Base-by-base conservation (phyloP, 164 flowering plant genomes). In the Paratinospora sagittata region DNA sequence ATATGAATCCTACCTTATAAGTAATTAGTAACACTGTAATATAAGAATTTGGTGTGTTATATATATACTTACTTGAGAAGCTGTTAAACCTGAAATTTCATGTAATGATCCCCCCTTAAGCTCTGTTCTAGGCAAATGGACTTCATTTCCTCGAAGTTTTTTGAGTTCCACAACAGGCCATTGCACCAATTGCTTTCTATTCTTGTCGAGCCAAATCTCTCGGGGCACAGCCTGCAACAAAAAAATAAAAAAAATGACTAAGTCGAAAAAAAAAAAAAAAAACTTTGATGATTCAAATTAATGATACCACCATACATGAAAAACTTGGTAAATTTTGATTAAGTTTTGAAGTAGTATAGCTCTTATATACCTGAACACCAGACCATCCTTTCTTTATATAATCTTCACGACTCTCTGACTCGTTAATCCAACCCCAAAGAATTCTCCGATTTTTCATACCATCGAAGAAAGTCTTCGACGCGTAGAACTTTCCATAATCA, bases 401-500 rank as follows among this genome's bases (percentile, higher is more conserved):
- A 47, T 55, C 58, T 0, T 6, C 4, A 4, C 27, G 21, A 12
- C 58, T 69, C 61, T 55, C 63, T 41, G 78, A 81, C 52, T 84
- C 84, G 23, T 76, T 76, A 17, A 78, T 26, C 90, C 88, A 87
- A 16, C 78, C 90, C 88, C 84, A 83, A 65, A 86, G 68, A 0
- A 88, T 72, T 68, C 90, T 78, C 70, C 88, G 24, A 5, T 82
- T 82, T 70, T 77, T 80, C 0, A 4, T 41, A 36, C 72, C 36
- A 43, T 89, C 94, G 47, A 67, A 87, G 55, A 89, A 85, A 1
- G 89, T 74, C 70, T 87, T 87, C 0, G 88, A 88, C 36, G 87
- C 91, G 66, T 86, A 88, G 36, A 80, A 88, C 52, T 84, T 86
- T 2, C 93, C 93, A 78, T 87, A 86, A 69, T 89, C 94, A 49